Percentiles rank a stretch among this genome's conserved stretches.
These are phyloP conservation scores for Pigoraptor vietnamica DNA, from an alignment of 78 protist species.

Conservation along the genomic window DNA sequence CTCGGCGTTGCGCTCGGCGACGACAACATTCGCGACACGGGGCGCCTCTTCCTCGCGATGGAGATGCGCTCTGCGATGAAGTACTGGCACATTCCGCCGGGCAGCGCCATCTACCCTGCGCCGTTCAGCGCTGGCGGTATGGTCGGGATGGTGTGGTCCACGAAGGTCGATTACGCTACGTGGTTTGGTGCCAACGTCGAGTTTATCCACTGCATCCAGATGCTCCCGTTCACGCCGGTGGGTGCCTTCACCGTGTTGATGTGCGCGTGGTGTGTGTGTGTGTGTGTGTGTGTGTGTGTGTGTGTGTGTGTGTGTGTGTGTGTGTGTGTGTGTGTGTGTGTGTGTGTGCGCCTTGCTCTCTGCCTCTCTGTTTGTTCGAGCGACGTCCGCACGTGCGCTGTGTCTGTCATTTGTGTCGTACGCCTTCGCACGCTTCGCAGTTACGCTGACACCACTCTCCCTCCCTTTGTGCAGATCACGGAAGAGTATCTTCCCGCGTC, in stretches of 20 bases:
- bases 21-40: neutral
- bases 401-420: neutral
- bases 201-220: neutral
- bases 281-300: no score
- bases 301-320: no score
- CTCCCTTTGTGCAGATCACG: neutral
- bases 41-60: neutral
- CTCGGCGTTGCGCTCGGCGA: neutral
- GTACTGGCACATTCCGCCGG: neutral
- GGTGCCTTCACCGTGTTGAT: neutral
- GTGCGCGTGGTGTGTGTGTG: no score
- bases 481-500: neutral
- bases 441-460: neutral
- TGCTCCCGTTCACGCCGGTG: neutral
- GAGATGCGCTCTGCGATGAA: neutral
- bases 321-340: no score
- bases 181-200: neutral
- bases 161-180: neutral
- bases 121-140: neutral
- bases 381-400: no score
- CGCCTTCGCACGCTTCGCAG: neutral
- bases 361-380: no score
- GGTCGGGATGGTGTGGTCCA: neutral
- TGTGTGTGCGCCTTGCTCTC: no score
- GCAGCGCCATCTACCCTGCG: neutral